These are phyloP conservation scores for Starmerella tilneyi DNA, from an alignment of 805 yeast genomes.

Conservation along the genomic window DNA sequence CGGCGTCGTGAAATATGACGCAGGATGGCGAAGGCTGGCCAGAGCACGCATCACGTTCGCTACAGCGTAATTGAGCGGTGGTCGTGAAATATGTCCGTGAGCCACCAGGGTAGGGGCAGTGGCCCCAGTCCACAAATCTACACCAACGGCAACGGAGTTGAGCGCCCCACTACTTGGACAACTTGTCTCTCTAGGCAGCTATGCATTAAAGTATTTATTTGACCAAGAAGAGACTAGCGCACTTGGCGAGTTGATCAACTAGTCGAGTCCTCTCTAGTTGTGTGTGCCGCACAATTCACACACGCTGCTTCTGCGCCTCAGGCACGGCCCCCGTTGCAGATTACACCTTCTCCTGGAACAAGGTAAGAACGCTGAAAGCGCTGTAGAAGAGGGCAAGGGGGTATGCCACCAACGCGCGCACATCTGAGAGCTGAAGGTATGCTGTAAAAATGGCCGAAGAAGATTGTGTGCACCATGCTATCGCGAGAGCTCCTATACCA, in stretches of 20 bases:
- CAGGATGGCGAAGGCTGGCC: slow-evolving; percentile 1
- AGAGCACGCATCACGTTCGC: not conserved
- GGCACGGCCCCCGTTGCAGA: not conserved
- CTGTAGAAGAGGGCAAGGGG: slow-evolving; percentile 86
- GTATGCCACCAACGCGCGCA: slow-evolving; percentile 83
- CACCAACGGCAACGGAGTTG: no score
- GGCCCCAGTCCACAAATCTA: no score
- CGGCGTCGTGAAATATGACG: slow-evolving; percentile 53
- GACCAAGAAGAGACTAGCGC: no score
- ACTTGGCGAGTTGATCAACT: no score
- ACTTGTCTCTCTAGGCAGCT: no score
- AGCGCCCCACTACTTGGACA: no score
- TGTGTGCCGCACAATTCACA: no score
- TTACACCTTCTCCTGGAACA: slow-evolving; percentile 44
- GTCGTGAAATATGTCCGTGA: no score
- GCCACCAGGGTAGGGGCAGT: not conserved
- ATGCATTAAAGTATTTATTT: no score
- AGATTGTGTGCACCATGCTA: slow-evolving; percentile 84
- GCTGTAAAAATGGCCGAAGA: slow-evolving; percentile 89
- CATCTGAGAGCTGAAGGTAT: slow-evolving; percentile 70
- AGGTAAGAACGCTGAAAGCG: slow-evolving; percentile 91
- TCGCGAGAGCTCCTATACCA: slow-evolving; percentile 51
- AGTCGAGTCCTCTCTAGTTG: no score
- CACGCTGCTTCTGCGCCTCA: no score
- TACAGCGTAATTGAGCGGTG: no score